Conservation (phyloP, 768 basidiomycete genomes). For the Phlegmacium glaucopus region DNA sequence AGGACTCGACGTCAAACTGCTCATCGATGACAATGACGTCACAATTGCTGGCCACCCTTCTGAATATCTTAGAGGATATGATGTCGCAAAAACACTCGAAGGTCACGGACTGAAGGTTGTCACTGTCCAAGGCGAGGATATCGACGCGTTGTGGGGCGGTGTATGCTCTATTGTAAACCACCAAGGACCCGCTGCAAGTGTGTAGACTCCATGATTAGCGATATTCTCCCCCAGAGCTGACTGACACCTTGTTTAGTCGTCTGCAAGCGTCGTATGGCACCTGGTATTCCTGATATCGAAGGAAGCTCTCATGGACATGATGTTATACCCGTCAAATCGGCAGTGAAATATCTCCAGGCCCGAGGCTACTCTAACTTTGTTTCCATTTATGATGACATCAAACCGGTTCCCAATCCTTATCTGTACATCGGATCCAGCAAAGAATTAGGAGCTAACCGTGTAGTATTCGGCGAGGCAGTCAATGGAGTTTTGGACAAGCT, state of each 20-base stretch:
- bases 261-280: constrained; percentile 66
- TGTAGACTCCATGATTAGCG: background rate
- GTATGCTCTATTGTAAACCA: constrained; percentile 51
- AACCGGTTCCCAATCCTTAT: constrained; percentile 52
- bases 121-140: constrained; percentile 71
- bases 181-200: constrained; percentile 80
- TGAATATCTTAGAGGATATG: constrained; percentile 78
- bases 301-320: constrained; percentile 82
- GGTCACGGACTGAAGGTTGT: constrained; percentile 83
- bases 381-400: constrained; percentile 61
- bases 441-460: constrained; percentile 77
- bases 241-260: constrained; percentile 43
- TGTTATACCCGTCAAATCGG: constrained; percentile 79
- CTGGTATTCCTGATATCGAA: constrained; percentile 70
- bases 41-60: constrained; percentile 92
- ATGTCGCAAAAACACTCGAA: constrained; percentile 63
- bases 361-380: constrained; percentile 57
- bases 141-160: constrained; percentile 74
- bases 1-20: constrained; percentile 75
- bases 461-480: constrained; percentile 83
- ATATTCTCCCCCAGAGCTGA: background rate
- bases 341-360: constrained; percentile 66
- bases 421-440: constrained; percentile 68
- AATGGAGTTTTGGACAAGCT: constrained; percentile 72
- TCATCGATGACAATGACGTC: constrained; percentile 90